Base-by-base conservation (phyloP, 306 rosid species). In the Purshia tridentata region DNA sequence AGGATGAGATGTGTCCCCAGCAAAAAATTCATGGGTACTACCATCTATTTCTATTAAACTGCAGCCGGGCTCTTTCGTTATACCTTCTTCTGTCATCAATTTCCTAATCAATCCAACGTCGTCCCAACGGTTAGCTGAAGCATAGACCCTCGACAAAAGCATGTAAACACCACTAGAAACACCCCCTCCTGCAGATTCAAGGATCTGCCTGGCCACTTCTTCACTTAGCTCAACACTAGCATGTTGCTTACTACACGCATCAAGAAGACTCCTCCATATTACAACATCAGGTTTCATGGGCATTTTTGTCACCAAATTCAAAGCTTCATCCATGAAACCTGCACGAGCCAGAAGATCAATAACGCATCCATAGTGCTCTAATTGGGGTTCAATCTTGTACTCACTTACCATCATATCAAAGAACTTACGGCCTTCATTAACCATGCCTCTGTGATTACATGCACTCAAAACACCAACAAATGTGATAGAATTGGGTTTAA, bases 361-460 rank as follows among this genome's bases (percentile, higher is more conserved):
- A 0, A 93, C 84, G 80, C 98, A 93, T 14, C 98, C 97, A 39
- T 89, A 93, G 68, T 93, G 97, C 87, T 89, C 89, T 61, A 91
- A 54, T 67, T 69, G 35, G 3, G 93, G 92, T 76, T 87, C 86
- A 19, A 87, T 68, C 69, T 83, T 82, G 78, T 82, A 87, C 49
- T 86, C 80, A 0, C 59, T 66, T 44, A 75, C 69, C 98, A 91
- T 93, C 81, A 82, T 52, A 45, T 90, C 77, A 69, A 89, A 89
- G 80, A 81, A 76, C 69, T 54, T 55, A 5, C 79, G 82, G 3
- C 98, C 97, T 47, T 87, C 88, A 5, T 41, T 58, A 65, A 92
- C 89, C 80, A 86, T 79, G 3, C 97, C 98, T 42, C 89, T 60
- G 49, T 87, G 97, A 63, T 87, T 93, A 56, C 93, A 93, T 2